phyloP scores from a whole-genome alignment of 306 rosid genomes.

The Cucumis cinereus region DNA sequence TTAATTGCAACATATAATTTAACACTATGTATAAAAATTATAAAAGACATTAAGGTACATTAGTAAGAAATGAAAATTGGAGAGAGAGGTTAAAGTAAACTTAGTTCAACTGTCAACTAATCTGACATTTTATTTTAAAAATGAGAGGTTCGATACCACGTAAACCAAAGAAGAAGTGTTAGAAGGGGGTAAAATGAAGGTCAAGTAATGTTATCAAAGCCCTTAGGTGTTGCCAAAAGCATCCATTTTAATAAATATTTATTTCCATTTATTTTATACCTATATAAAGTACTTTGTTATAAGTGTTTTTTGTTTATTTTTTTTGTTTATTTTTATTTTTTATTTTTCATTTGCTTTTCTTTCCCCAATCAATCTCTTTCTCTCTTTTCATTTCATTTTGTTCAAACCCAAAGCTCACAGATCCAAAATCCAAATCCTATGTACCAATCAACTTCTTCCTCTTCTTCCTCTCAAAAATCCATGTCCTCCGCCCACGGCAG shows the following conservation, averaged over 20 bases:
- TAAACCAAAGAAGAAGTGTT: too few species aligned
- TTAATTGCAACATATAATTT: too few species aligned
- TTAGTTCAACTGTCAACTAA: too few species aligned
- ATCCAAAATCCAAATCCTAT: conserved; percentile 9
- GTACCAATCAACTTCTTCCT: conserved; percentile 36
- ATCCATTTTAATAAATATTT: too few species aligned
- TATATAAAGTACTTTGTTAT: not conserved
- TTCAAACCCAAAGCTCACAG: not conserved
- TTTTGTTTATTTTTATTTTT: too few species aligned
- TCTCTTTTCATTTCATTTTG: not conserved
- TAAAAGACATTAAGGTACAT: too few species aligned
- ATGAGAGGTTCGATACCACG: too few species aligned
- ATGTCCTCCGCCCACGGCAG: conserved; percentile 17
- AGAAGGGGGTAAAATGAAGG: not conserved
- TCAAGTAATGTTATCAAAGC: not conserved
- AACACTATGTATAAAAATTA: too few species aligned
- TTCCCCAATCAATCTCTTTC: not conserved
- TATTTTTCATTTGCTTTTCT: not conserved
- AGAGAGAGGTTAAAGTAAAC: too few species aligned
- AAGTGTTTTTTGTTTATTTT: not conserved
- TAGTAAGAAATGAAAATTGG: too few species aligned
- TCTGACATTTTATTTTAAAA: too few species aligned
- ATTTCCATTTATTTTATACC: not conserved
- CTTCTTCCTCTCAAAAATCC: conserved; percentile 30
- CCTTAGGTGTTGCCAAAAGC: not conserved